Conservation (phyloP, 331 rosid genomes). For the Phaseolus coccineus region DNA sequence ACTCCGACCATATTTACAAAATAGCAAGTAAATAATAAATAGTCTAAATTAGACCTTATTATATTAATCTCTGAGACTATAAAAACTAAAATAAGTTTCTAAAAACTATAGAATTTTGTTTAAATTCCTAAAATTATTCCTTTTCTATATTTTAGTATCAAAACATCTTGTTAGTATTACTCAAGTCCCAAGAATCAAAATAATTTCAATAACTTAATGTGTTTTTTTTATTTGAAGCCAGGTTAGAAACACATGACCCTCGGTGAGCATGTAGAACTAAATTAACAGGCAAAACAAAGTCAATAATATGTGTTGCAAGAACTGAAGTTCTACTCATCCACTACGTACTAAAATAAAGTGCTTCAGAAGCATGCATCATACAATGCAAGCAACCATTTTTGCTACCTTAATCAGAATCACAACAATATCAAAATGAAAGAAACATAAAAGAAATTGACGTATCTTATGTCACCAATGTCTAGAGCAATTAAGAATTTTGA, state of each 20-base stretch:
- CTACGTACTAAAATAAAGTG: slow-evolving; percentile 9
- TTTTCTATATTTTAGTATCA: too few relatives aligned
- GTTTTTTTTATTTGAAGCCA: too few relatives aligned
- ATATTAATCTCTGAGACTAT: too few relatives aligned
- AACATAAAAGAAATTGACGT: slow-evolving; percentile 18
- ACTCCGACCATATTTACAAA: too few relatives aligned
- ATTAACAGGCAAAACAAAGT: neutral
- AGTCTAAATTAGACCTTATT: too few relatives aligned
- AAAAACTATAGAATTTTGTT: too few relatives aligned
- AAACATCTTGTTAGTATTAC: too few relatives aligned
- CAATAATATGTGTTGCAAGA: slow-evolving; percentile 4
- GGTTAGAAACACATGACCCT: neutral
- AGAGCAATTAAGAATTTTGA: slow-evolving; percentile 42
- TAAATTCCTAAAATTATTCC: too few relatives aligned
- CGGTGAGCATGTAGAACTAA: neutral
- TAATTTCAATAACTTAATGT: too few relatives aligned
- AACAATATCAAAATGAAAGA: slow-evolving; percentile 14
- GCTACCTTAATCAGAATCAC: neutral
- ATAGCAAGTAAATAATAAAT: too few relatives aligned
- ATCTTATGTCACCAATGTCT: slow-evolving; percentile 12
- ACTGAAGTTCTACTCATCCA: neutral
- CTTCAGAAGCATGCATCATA: slow-evolving; percentile 34
- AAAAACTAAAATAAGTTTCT: too few relatives aligned
- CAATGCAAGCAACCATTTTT: slow-evolving; percentile 4
- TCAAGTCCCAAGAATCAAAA: too few relatives aligned